A percentile compares a stretch with the other conserved stretches of the same genome.
Evolutionary conservation across 768 basidiomycete genomes (phyloP).

Genomic region (Trametes elegans): DNA sequence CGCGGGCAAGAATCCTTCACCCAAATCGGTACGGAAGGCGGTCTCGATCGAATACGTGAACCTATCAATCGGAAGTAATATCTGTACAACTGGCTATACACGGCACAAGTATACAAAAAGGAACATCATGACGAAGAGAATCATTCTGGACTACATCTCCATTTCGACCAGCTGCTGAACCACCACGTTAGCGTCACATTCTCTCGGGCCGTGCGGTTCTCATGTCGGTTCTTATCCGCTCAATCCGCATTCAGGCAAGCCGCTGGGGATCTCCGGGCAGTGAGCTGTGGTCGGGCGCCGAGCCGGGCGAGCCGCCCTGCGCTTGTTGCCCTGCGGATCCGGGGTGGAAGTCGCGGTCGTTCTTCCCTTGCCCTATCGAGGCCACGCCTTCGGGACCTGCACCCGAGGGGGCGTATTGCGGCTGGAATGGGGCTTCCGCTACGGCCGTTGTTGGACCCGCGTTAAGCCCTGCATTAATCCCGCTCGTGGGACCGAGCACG

Average conservation of each 20-base stretch:
- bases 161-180: no score
- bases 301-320: not conserved
- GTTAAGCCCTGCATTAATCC: conserved; percentile 1
- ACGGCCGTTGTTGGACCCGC: conserved; percentile 2
- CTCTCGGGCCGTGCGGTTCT: not conserved
- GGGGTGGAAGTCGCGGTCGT: conserved; percentile 8
- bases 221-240: not conserved
- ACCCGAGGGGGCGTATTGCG: not conserved
- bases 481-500: not conserved
- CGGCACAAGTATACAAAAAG: no score
- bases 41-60: no score
- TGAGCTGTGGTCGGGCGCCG: conserved; percentile 8
- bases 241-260: not conserved
- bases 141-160: no score
- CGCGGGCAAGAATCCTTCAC: no score
- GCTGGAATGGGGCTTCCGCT: conserved; percentile 1
- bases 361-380: not conserved
- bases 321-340: not conserved
- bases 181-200: no score
- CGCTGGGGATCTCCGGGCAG: not conserved
- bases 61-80: no score
- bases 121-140: no score
- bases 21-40: no score
- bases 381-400: not conserved
- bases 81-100: no score